A percentile compares a stretch with the other conserved stretches of the same genome.
Evolutionary conservation across 2,329 filamentous ascomycete genomes (phyloP).

Genomic region (Lecanosticta acicola): DNA sequence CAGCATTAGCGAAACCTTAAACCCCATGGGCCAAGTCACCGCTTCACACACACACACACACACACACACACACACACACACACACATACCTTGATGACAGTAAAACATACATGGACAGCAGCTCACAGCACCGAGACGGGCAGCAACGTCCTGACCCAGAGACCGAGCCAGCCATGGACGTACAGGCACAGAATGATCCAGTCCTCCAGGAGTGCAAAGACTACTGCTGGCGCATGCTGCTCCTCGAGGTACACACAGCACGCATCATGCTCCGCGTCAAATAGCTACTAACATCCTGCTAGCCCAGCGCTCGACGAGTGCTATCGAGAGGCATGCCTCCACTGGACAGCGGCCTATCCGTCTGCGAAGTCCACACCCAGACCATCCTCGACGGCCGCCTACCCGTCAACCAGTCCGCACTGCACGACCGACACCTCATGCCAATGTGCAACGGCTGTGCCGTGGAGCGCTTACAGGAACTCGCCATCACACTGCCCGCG

Average conservation of each 20-base stretch:
- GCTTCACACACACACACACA: no score
- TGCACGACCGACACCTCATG: not conserved
- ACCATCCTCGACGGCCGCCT: not conserved
- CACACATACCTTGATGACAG: no score
- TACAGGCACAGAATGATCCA: no score
- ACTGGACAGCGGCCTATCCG: not conserved
- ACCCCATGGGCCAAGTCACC: no score
- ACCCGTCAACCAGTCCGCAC: not conserved
- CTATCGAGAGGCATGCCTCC: not conserved
- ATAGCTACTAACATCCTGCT: not conserved
- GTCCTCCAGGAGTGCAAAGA: no score
- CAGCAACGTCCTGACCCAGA: no score
- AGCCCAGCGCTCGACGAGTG: not conserved
- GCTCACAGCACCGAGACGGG: no score
- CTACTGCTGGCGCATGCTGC: no score
- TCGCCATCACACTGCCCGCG: not conserved
- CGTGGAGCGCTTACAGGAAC: not conserved
- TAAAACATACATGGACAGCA: no score
- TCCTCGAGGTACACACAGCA: not conserved
- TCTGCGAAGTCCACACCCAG: not conserved
- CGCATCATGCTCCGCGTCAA: not conserved
- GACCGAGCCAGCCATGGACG: no score
- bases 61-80: no score
- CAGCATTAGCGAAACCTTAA: no score
- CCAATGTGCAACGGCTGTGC: not conserved